These are phyloP conservation scores for Brassica nigra DNA, from an alignment of 345 rosid species.

Conservation along the genomic window DNA sequence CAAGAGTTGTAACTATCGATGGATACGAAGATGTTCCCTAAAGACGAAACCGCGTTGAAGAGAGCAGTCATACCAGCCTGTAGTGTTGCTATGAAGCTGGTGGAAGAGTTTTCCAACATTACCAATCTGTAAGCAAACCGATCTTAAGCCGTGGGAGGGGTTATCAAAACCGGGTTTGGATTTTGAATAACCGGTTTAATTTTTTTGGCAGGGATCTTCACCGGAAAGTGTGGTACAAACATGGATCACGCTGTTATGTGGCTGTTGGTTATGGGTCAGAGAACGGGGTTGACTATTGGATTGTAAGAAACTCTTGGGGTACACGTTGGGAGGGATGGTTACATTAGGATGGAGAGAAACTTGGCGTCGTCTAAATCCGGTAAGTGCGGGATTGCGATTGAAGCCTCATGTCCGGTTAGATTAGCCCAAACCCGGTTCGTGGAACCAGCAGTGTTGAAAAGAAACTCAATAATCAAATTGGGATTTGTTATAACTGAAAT, in stretches of 20 bases:
- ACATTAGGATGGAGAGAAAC: constrained; percentile 74
- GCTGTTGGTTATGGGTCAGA: constrained; percentile 86
- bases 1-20: constrained; percentile 78
- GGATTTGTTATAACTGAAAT: constrained; percentile 9
- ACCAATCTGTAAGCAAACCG: constrained; percentile 58
- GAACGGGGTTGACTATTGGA: constrained; percentile 78
- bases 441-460: constrained; percentile 46
- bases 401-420: constrained; percentile 81
- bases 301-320: constrained; percentile 93
- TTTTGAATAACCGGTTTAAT: constrained; percentile 13
- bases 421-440: constrained; percentile 49
- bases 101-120: constrained; percentile 77
- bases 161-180: not conserved
- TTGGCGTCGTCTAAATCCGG: constrained; percentile 45
- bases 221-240: constrained; percentile 62
- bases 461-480: not conserved
- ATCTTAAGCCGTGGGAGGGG: not conserved
- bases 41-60: constrained; percentile 62
- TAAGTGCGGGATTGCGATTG: constrained; percentile 78
- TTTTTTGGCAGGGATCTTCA: constrained; percentile 60
- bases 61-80: constrained; percentile 86
- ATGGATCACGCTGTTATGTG: constrained; percentile 83
- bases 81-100: constrained; percentile 95
- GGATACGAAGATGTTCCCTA: constrained; percentile 75
- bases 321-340: constrained; percentile 70